Conservation (phyloP, 768 basidiomycete species). For the Amanita subjunquillea region DNA sequence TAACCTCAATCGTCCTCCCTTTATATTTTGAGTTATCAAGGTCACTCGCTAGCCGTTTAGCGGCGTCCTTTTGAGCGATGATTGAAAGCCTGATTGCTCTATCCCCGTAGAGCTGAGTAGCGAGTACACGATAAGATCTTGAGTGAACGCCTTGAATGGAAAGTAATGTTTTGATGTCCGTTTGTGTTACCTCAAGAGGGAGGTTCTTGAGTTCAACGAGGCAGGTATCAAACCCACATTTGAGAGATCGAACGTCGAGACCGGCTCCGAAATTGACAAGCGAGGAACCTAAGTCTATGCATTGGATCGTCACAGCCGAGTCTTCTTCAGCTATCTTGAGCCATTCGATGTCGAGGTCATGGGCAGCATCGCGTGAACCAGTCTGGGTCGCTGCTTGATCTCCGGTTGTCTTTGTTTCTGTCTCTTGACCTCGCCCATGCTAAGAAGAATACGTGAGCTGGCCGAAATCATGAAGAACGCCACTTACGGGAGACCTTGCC, state of each 20-base stretch:
- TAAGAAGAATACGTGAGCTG: neutral
- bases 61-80: neutral
- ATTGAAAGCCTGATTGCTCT: neutral
- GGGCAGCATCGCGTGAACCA: neutral
- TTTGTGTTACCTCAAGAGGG: neutral
- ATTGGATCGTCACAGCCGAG: constrained; percentile 5
- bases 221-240: constrained; percentile 11
- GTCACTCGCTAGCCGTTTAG: neutral
- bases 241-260: constrained; percentile 7
- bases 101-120: constrained; percentile 3
- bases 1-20: neutral
- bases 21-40: neutral
- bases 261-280: constrained; percentile 11
- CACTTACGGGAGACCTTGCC: neutral
- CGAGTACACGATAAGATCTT: neutral
- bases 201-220: constrained; percentile 8
- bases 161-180: constrained; percentile 5
- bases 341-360: neutral
- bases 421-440: neutral
- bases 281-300: constrained; percentile 7
- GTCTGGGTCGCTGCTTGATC: neutral
- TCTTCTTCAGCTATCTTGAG: constrained; percentile 3
- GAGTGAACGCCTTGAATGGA: constrained; percentile 1
- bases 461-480: neutral
- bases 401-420: neutral